Base-by-base conservation (phyloP, 2,329 filamentous ascomycete genomes). In the Chaetomiaceae sp. region DNA sequence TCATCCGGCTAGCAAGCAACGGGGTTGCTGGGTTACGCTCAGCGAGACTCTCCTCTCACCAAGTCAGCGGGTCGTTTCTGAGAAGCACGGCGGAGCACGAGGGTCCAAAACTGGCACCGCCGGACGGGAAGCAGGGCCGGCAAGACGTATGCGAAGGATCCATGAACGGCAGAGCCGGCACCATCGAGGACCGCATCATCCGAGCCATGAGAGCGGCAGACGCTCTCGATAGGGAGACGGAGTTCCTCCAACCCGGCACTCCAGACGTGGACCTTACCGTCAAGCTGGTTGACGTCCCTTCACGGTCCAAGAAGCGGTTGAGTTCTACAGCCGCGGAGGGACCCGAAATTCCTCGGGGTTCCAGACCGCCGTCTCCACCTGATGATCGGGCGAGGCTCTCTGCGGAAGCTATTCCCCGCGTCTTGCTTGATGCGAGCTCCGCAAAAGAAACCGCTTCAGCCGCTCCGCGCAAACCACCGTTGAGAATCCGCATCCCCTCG, bases 121-220 rank as follows among this genome's bases (percentile, higher is more conserved):
- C 34, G 14, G 32, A 25, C 8, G 30, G 33, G 8, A 37, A 7
- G 11, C 25, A 30, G 16, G n/a, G n/a, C 14, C 21, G 37, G 10
- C 9, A 34, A n/a, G 6, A 23, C n/a, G 11, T 37, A 18, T 37
- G 53, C 36, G 27, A 8, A 14, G 20, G 11, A 5, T 38, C 38
- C 18, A 11, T 38, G 20, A 21, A 44, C 10, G 11, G 29, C 8
- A 30, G 38, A 14, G 51, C 48, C 36, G 57, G 56, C 37, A 57
- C 54, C 13, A 55, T 58, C n/a, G 67, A 73, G 36, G 79, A 82
- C 59, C 78, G 78, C 40, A 76, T 74, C 52, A 74, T 72, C 20
- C 72, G 69, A 59, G 79, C 80, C 32, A 84, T 83, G 78, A 72
- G 76, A 60, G 79, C 79, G 14, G 81, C 80, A 7, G 80, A 84